These are phyloP conservation scores for Psophocarpus tetragonolobus DNA, from an alignment of 306 rosid species.

Conservation along the genomic window DNA sequence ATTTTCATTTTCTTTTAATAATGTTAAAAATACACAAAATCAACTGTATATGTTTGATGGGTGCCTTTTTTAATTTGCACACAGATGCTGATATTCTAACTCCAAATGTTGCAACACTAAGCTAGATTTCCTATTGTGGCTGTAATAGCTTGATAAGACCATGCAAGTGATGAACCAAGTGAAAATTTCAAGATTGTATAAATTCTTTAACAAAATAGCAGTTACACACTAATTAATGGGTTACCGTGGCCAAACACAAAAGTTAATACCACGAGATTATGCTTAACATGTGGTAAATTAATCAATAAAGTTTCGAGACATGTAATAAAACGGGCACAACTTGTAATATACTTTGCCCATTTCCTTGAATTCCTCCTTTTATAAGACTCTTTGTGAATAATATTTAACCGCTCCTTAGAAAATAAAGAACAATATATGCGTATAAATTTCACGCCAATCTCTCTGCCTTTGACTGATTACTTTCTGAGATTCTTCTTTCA, in stretches of 20 bases:
- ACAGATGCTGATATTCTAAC: not conserved
- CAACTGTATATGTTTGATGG: not conserved
- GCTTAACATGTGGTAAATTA: not conserved
- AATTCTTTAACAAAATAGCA: not conserved
- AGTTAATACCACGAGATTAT: not conserved
- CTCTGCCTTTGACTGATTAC: not conserved
- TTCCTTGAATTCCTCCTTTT: not conserved
- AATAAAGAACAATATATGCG: not conserved
- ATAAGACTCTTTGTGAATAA: not conserved
- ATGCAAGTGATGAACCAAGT: not conserved
- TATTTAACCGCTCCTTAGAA: not conserved
- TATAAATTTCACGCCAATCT: not conserved
- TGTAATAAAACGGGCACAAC: not conserved
- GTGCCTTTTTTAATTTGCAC: not conserved
- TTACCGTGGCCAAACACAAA: not conserved
- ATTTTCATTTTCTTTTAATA: not conserved
- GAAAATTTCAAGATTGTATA: not conserved
- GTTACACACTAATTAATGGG: not conserved
- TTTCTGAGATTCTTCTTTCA: conserved; percentile 7
- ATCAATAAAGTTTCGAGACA: not conserved
- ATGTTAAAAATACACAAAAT: not conserved
- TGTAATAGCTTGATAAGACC: not conserved
- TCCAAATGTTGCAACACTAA: not conserved
- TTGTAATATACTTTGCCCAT: not conserved
- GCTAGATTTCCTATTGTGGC: not conserved